phyloP scores from a whole-genome alignment of 768 basidiomycete species.

The Phlebiopsis flavidoalba region DNA sequence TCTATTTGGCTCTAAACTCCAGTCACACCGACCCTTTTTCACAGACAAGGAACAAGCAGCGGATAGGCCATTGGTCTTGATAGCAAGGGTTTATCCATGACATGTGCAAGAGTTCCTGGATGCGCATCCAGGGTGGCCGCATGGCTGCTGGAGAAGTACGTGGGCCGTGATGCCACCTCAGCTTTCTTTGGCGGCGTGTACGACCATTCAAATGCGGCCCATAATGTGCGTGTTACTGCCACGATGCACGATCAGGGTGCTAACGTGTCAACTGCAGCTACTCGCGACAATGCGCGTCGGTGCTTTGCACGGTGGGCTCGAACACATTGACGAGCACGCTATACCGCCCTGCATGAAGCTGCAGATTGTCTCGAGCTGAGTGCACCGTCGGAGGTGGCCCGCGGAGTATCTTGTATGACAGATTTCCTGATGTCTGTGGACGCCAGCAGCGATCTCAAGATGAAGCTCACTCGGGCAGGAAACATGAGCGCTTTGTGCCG shows the following conservation, averaged over 20 bases:
- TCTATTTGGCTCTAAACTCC: background rate
- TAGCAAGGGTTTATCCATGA: slow-evolving; percentile 95
- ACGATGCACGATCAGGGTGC: background rate
- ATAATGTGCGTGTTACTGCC: slow-evolving; percentile 50
- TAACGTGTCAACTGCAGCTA: slow-evolving; percentile 24
- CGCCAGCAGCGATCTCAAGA: background rate
- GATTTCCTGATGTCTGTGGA: background rate
- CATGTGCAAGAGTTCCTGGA: slow-evolving; percentile 76
- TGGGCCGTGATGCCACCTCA: slow-evolving; percentile 87
- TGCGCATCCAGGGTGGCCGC: slow-evolving; percentile 87
- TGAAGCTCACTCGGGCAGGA: background rate
- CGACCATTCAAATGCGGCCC: slow-evolving; percentile 84
- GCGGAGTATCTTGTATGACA: background rate
- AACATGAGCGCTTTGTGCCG: background rate
- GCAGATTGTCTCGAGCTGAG: slow-evolving; percentile 4
- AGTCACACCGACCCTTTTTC: background rate
- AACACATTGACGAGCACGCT: slow-evolving; percentile 40
- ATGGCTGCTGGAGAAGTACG: slow-evolving; percentile 76
- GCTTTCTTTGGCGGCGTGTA: slow-evolving; percentile 94
- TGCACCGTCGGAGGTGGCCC: background rate
- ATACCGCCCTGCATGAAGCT: slow-evolving; percentile 34
- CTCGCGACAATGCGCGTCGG: slow-evolving; percentile 60
- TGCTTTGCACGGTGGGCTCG: slow-evolving; percentile 47
- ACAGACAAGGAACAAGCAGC: slow-evolving; percentile 73
- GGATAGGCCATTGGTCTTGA: slow-evolving; percentile 74